phyloP scores from a whole-genome alignment of 2,329 filamentous ascomycete genomes.

The Cladosporium sphaerospermum region DNA sequence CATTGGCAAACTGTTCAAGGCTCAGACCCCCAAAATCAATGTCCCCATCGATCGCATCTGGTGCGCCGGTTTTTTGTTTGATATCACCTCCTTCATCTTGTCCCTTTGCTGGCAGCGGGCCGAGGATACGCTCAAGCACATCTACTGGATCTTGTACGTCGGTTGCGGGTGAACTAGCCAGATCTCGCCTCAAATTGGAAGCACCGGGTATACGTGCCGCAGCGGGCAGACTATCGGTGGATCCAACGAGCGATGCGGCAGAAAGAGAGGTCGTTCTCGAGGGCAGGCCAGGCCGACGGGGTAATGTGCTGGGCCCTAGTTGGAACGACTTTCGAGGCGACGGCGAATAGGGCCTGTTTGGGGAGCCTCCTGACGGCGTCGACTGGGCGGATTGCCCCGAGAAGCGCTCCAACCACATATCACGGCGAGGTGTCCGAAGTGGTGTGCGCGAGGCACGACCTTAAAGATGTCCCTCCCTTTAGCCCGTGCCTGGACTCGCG shows the following conservation, averaged over 20 bases:
- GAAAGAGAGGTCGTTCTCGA: constrained; percentile 74
- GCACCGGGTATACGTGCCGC: constrained; percentile 61
- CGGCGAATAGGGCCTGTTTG: constrained; percentile 66
- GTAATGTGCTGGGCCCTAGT: constrained; percentile 62
- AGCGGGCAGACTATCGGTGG: constrained; percentile 67
- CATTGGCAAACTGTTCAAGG: constrained; percentile 61
- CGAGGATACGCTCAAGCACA: constrained; percentile 58
- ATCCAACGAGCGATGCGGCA: constrained; percentile 65
- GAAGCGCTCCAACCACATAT: constrained; percentile 88
- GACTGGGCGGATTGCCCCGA: constrained; percentile 66
- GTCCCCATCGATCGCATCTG: constrained; percentile 50
- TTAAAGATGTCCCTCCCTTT: not conserved
- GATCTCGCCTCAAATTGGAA: constrained; percentile 57
- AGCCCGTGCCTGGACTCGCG: not conserved
- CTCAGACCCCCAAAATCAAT: constrained; percentile 76
- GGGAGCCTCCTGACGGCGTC: constrained; percentile 53
- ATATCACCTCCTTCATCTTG: not conserved
- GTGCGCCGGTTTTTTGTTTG: constrained; percentile 29
- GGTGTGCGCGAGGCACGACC: not conserved
- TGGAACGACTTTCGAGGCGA: constrained; percentile 61
- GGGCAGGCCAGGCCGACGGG: constrained; percentile 60
- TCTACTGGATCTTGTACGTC: constrained; percentile 64
- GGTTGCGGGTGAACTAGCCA: constrained; percentile 43
- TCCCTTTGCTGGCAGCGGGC: constrained; percentile 24
- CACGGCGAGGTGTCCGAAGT: not conserved